Percentiles rank a stretch among this genome's conserved stretches.
phyloP scores from a whole-genome alignment of 1,284 basidiomycete species.

The Fomitopsis betulina region DNA sequence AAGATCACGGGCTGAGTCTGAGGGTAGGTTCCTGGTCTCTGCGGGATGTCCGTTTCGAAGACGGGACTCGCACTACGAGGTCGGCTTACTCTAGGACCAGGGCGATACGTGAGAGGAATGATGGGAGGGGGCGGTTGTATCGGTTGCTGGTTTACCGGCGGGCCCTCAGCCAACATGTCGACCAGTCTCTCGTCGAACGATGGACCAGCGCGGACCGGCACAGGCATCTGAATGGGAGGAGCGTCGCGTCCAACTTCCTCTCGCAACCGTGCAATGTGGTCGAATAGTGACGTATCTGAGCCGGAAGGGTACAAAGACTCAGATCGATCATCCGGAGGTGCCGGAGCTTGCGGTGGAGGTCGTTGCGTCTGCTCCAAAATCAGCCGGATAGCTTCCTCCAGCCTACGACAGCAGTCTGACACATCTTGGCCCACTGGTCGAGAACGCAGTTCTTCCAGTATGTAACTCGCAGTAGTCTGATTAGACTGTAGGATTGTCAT shows the following conservation, averaged over 20 bases:
- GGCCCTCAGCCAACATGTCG: constrained; percentile 47
- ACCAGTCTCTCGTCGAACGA: constrained; percentile 56
- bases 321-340: constrained; percentile 16
- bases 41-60: constrained; percentile 24
- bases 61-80: constrained; percentile 43
- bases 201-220: constrained; percentile 37
- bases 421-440: constrained; percentile 24
- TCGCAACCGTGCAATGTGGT: constrained; percentile 23
- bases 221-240: constrained; percentile 35
- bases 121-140: constrained; percentile 50
- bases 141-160: constrained; percentile 32
- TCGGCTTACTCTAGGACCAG: constrained; percentile 34
- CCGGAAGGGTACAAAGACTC: constrained; percentile 15
- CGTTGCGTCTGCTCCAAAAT: constrained; percentile 16
- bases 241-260: constrained; percentile 19
- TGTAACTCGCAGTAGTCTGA: constrained; percentile 51
- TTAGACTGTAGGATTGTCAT: constrained; percentile 50
- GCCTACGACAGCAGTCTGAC: constrained; percentile 32
- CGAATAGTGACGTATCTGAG: constrained; percentile 22
- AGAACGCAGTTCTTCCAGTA: constrained; percentile 39
- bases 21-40: constrained; percentile 26
- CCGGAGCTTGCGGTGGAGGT: constrained; percentile 10
- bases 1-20: constrained; percentile 12
- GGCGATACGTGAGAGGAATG: constrained; percentile 50
- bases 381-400: constrained; percentile 40